A percentile compares a stretch with the other conserved stretches of the same genome.
These are phyloP conservation scores for Gynandropsis gynandra DNA, from an alignment of 345 rosid genomes.

Conservation along the genomic window DNA sequence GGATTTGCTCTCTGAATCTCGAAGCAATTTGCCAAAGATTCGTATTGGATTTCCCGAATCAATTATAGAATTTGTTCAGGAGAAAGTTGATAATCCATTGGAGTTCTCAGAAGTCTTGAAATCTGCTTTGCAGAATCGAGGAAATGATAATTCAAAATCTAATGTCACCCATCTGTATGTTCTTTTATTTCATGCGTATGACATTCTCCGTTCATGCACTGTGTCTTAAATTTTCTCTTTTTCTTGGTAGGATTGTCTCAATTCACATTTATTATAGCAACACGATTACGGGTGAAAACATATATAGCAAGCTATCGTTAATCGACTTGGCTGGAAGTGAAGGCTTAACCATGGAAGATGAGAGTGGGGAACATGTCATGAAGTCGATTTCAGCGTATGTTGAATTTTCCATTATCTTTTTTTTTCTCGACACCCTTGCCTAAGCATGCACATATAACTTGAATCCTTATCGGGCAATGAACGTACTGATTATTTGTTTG, in stretches of 20 bases:
- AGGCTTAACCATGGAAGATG: constrained; percentile 70
- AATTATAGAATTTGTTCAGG: constrained; percentile 54
- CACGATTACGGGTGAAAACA: constrained; percentile 63
- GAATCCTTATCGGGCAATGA: too few relatives aligned
- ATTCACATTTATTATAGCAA: constrained; percentile 71
- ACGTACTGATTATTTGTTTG: too few relatives aligned
- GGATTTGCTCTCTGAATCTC: constrained; percentile 60
- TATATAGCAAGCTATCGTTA: constrained; percentile 86
- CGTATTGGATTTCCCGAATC: constrained; percentile 46
- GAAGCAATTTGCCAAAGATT: constrained; percentile 49
- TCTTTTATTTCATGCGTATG: background rate
- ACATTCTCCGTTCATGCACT: constrained; percentile 12
- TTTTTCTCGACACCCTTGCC: too few relatives aligned
- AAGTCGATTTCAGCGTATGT: constrained; percentile 95
- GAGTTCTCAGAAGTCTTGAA: constrained; percentile 64
- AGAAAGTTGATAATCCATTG: constrained; percentile 62
- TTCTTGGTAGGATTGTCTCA: constrained; percentile 58
- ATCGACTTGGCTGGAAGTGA: constrained; percentile 98
- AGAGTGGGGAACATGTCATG: constrained; percentile 83
- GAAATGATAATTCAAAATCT: constrained; percentile 48
- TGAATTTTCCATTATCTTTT: constrained; percentile 9
- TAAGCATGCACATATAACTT: too few relatives aligned
- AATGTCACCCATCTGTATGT: constrained; percentile 91
- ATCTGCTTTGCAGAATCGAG: constrained; percentile 60
- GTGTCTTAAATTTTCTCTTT: constrained; percentile 24